Evolutionary conservation across 352 stramenopile genomes (phyloP), one percentile per base, ranked within the genome.

Genomic region (Discostella stelligera): DNA sequence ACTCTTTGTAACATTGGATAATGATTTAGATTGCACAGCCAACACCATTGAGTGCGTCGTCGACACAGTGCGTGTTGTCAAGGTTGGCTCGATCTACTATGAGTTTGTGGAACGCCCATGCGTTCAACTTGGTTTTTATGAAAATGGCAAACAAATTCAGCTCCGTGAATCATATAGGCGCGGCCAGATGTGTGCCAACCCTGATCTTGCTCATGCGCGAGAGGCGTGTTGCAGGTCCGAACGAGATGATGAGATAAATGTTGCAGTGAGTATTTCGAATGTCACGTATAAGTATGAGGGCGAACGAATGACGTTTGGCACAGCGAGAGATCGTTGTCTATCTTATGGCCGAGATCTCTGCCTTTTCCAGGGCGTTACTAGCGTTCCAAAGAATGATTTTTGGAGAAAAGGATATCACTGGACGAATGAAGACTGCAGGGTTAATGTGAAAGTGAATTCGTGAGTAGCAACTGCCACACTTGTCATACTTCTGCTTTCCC

Each of bases 51-150:
- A 91, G 56, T 91, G 86, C 56, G 46, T 71, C 18, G 59, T 90
- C 21, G 79, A 91, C 37, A 89, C 79, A 11, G 3, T 90, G 23
- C 74, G 81, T 48, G 59, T 88, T 11, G 82, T 91, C 8, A 84
- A 87, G 69, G 66, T 91, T 41, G 76, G 60, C 8, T 55, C 30
- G 18, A 46, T 90, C 9, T 91, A 83, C 64, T 93, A 90, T 58
- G 87, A 92, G 73, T 93, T 83, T 69, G 71, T 89, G 8, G 71
- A 80, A 18, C 58, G 20, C 0, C 77, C 87, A 20, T 93, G 87
- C 63, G 83, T 89, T 18, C 53, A 89, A 23, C 25, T 86, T 23
- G 59, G 61, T 25, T 93, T 93, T 71, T 88, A 82, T 60, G 50
- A 85, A 11, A 75, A 88, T 59, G 74, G 69, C 2, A 83, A 80